Evolutionary conservation across 768 basidiomycete species (phyloP), one percentile per base, ranked within the genome.

Genomic region (Mycena rosella): DNA sequence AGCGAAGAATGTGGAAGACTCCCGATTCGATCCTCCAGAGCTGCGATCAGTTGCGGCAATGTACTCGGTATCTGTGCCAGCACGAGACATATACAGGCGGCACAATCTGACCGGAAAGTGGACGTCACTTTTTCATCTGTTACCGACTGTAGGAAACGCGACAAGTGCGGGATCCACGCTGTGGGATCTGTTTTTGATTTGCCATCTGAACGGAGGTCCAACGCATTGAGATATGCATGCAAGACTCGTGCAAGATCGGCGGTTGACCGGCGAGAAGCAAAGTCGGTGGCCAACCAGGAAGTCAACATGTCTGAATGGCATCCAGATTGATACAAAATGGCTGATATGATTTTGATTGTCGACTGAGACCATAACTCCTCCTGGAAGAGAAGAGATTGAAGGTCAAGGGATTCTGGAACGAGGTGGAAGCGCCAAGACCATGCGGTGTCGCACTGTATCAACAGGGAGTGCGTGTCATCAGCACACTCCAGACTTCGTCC

Each of bases 171-270:
- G 1, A 67, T n/a, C 76, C 84, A 82, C 22, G 74, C 48, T 11
- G 30, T 20, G 17, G 51, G 9, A 38, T 76, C 73, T 34, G 69
- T 61, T 18, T 78, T 65, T 1, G 73, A 60, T 40, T 14, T 13
- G 15, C 15, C 17, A 18, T 63, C 55, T 11, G 69, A 67, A 3
- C 68, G 71, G 26, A 72, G 52, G n/a, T 67, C 72, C 13, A 65
- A 68, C 32, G 77, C 72, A 27, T 89, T 87, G n/a, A 89, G 74
- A 59, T 86, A 83, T 8, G 86, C 84, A 53, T 81, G 77, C 8
- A 89, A 51, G 11, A 86, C 79, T 0, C 77, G 72, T 24, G 84
- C 74, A 18, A 87, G 73, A 30, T 79, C 73, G 14, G 78, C 72
- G 3, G 74, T 38, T 3, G 78, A 68, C 8, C 75, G 70, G 30